Evolutionary conservation across 2,329 filamentous ascomycete species (phyloP), one percentile per base, ranked within the genome.

Genomic region (Aspergillus floridensis): DNA sequence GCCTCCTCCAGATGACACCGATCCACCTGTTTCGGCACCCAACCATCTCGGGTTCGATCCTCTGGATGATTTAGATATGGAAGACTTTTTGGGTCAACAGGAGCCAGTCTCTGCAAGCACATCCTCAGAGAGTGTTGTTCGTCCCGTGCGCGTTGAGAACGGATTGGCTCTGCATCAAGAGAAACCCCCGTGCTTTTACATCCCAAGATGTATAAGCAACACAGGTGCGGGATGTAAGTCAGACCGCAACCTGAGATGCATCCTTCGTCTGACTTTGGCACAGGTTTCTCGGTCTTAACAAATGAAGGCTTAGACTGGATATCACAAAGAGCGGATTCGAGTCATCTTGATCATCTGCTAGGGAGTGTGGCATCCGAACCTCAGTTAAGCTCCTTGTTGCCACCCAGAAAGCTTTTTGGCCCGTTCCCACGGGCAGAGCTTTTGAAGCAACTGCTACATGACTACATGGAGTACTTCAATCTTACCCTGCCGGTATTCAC

Each of bases 251-350:
- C 10, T 32, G 32, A n/a, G 2, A 16, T 5, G 41, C 10, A 24
- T 4, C 4, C 38, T 6, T 31, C 5, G 21, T n/a, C 47, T 50
- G n/a, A 57, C 49, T 48, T 4, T 5, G 6, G n/a, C 16, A 5
- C 41, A 65, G 63, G 59, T 22, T 53, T 65, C 5, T 56, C 55
- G 3, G 49, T 56, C 24, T 41, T 62, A 26, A 63, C 63, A 16
- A 49, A 21, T 11, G 61, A 60, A 44, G 63, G 63, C 1, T 19
- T 61, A n/a, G 55, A 63, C 16, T 65, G 63, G 63, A 57, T 65
- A 44, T 49, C 53, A n/a, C 55, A 53, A 24, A 61, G 63, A 26
- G 31, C 56, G 12, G 63, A 57, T 10, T 22, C 38, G 32, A 35
- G 44, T 52, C 49, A 59, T 16, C 2, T 38, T 3, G 38, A 55